Base-by-base conservation (phyloP, 2,329 filamentous ascomycete species). In the Simplicillium sp. region DNA sequence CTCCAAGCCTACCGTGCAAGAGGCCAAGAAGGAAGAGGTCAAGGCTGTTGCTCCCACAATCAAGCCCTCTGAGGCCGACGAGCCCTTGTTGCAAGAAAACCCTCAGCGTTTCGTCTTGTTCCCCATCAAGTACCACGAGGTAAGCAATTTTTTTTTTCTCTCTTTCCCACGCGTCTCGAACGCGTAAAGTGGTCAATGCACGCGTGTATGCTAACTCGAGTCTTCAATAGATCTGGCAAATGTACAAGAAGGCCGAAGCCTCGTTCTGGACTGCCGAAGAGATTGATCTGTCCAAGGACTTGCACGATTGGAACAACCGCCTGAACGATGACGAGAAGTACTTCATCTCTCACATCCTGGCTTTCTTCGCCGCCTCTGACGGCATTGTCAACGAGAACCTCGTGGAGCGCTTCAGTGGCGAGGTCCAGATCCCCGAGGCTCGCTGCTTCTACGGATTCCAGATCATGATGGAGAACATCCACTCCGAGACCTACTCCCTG, bases 401-500 rank as follows among this genome's bases (percentile, higher is more conserved):
- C 17, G 82, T 98, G 45, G 89, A 97, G 78, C 87, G 92, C 48
- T 98, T 98, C 80, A 94, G 87, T 57, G 82, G 79, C 50, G 92
- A 98, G 68, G 90, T 98, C 25, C 92, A 98, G 70, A 82, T 97
- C 44, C 90, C 92, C 11, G 92, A 98, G 70, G 92, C 92, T 49
- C 88, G 92, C 57, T 98, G 92, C 81, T 98, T 98, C 77, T 98
- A 98, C 66, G 92, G 92, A 50, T 98, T 98, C 79, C 92, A 98
- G 73, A 97, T 97, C 73, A 98, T 98, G 92, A 97, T 98, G 87
- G 92, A 98, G 77, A 98, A 98, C 72, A 95, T 98, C 58, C 92
- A 98, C 77, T 96, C 92, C 13, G 92, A 98, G 73, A 98, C 92
- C 41, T 98, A 98, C 78, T 97, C 90, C 15, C 82, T 98, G 29